phyloP scores from a whole-genome alignment of 2,329 filamentous ascomycete genomes.

The Apiospora pterosperma region DNA sequence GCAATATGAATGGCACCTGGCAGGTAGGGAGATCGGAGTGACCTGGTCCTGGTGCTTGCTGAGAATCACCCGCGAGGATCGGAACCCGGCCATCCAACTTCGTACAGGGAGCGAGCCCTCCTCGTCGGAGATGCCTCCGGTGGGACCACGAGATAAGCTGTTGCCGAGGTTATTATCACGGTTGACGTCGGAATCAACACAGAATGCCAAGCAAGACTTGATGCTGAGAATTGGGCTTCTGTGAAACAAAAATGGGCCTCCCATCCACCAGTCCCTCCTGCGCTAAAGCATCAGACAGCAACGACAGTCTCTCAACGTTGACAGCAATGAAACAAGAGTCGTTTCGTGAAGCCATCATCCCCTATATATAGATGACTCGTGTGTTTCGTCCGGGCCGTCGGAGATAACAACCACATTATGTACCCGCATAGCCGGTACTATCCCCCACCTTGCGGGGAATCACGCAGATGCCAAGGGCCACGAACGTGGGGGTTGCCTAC shows the following conservation, averaged over 20 bases:
- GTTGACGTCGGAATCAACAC: background rate
- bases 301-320: background rate
- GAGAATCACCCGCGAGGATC: background rate
- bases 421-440: background rate
- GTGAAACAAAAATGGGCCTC: background rate
- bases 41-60: background rate
- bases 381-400: background rate
- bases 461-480: background rate
- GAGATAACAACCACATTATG: background rate
- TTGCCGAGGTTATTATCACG: background rate
- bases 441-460: background rate
- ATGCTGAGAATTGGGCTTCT: background rate
- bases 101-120: background rate
- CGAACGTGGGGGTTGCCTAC: background rate
- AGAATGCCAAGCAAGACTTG: background rate
- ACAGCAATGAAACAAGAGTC: background rate
- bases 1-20: background rate
- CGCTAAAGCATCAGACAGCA: background rate
- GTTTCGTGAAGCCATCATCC: background rate
- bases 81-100: background rate
- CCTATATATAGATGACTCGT: background rate
- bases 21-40: background rate
- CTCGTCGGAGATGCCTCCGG: background rate
- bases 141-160: background rate
- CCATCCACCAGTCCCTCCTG: background rate